Base-by-base conservation (phyloP, 23 red algal genomes). In the Agarophyton chilense region DNA sequence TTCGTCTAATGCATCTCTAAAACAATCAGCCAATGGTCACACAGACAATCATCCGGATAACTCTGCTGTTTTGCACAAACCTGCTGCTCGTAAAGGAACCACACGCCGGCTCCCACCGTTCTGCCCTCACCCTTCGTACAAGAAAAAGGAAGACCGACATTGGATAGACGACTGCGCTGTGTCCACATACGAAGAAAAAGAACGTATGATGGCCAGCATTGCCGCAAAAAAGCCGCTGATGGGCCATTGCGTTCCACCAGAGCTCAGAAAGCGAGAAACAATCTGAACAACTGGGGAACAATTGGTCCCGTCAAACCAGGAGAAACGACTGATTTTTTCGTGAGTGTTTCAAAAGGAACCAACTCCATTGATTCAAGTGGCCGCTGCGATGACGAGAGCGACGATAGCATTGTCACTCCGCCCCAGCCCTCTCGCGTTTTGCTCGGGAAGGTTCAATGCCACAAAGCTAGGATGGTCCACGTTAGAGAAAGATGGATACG, bases 401-500 rank as follows among this genome's bases (percentile, higher is more conserved):
- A 77, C 43, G 72, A 77, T 40, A 77, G 72, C 50, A 77, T 77
- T 19, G 39, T 77, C 41, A 51, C 42, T 32, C 50, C 39, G 17
- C 21, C 78, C 60, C 12, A 45, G 2, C 7, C 53, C 24, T 32
- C 57, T 57, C 21, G 16, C 29, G 3, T 62, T 82, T 22, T 44
- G 52, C 18, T 60, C 78, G 0, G 78, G 49, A 13, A 41, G 0
- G 4, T 83, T 83, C 28, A 61, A 83, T 2, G 32, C 22, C 12
- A 42, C 49, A 24, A 21, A 65, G 10, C 24, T 65, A 60, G 57
- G 50, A 36, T 83, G 9, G 0, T 61, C 49, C 41, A 83, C 16
- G 24, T 12, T 65, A 3, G 78, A 83, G 55, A 83, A 83, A 83
- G 78, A 83, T 32, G 49, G 29, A 10, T 1, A 41, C 13, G 46